Percentiles rank a stretch among this genome's conserved stretches.
Evolutionary conservation across 805 yeast species (phyloP).

Genomic region (Tetrapisispora arboricola): DNA sequence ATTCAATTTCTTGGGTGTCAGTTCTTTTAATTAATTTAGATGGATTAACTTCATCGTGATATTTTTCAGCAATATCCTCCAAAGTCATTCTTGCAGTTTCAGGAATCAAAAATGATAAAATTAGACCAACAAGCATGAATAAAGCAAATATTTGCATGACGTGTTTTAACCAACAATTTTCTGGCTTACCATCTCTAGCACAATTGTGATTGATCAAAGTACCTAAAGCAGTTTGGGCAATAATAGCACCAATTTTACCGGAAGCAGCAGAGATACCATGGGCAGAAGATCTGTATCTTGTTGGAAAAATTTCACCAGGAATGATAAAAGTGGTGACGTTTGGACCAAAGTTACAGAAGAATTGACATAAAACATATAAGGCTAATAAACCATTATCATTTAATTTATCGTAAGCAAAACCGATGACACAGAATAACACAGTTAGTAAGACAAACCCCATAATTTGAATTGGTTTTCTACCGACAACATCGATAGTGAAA

Average conservation of each 20-base stretch:
- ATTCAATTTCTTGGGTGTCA: background rate
- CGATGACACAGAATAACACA: conserved; percentile 63
- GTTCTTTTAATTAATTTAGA: background rate
- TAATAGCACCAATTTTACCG: conserved; percentile 88
- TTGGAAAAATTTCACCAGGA: conserved; percentile 90
- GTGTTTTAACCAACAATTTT: conserved; percentile 76
- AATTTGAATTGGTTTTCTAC: conserved; percentile 77
- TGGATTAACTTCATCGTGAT: conserved; percentile 54
- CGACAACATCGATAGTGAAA: conserved; percentile 69
- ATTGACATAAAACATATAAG: conserved; percentile 69
- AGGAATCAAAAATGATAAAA: conserved; percentile 59
- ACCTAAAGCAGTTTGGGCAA: conserved; percentile 83
- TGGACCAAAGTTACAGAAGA: conserved; percentile 89
- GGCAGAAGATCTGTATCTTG: conserved; percentile 91
- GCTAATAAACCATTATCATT: conserved; percentile 60
- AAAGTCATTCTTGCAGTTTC: conserved; percentile 89
- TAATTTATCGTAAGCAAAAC: conserved; percentile 71
- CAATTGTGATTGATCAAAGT: conserved; percentile 74
- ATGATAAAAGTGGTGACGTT: conserved; percentile 83
- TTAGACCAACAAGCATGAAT: conserved; percentile 76
- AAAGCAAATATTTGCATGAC: conserved; percentile 91
- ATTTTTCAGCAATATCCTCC: conserved; percentile 71
- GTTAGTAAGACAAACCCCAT: conserved; percentile 68
- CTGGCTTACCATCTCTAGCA: conserved; percentile 38
- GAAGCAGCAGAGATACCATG: conserved; percentile 91